phyloP scores from a whole-genome alignment of 2,329 filamentous ascomycete genomes.

The Alternaria ventricosa region DNA sequence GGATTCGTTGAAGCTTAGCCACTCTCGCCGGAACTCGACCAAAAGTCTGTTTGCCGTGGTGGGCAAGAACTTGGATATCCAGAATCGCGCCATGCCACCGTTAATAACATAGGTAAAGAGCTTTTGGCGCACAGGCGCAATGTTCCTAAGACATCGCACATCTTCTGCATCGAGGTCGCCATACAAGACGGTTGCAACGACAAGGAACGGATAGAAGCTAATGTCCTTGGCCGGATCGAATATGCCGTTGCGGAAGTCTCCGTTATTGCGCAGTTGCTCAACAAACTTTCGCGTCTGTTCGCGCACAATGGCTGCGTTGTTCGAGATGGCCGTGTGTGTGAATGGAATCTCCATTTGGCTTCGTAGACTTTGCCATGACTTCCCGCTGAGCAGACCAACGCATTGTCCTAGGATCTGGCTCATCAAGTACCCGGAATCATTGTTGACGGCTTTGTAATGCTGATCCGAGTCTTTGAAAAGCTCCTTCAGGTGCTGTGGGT shows the following conservation, averaged over 20 bases:
- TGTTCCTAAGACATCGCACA: slow-evolving; percentile 27
- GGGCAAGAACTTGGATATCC: slow-evolving; percentile 33
- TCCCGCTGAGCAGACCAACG: slow-evolving; percentile 49
- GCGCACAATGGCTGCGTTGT: background rate
- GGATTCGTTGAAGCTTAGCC: slow-evolving; percentile 44
- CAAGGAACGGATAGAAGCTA: slow-evolving; percentile 48
- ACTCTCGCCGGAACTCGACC: slow-evolving; percentile 8
- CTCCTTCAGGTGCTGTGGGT: slow-evolving; percentile 43
- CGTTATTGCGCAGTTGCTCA: slow-evolving; percentile 3
- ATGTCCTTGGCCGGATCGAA: slow-evolving; percentile 39
- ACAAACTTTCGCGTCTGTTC: slow-evolving; percentile 8
- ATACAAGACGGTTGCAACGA: slow-evolving; percentile 50
- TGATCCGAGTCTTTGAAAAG: slow-evolving; percentile 54
- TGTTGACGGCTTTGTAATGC: slow-evolving; percentile 52
- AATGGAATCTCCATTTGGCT: slow-evolving; percentile 27
- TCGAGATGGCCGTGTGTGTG: background rate
- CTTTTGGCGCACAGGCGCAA: slow-evolving; percentile 36
- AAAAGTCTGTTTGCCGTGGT: slow-evolving; percentile 30
- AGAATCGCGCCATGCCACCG: slow-evolving; percentile 45
- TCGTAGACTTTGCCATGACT: slow-evolving; percentile 37
- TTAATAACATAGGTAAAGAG: slow-evolving; percentile 44
- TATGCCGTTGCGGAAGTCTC: background rate
- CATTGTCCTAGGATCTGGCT: slow-evolving; percentile 52
- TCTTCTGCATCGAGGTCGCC: slow-evolving; percentile 36
- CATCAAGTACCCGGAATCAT: slow-evolving; percentile 52